Percentiles rank a stretch among this genome's conserved stretches.
Conservation (phyloP, 768 basidiomycete genomes). For the Tricholomella constricta region DNA sequence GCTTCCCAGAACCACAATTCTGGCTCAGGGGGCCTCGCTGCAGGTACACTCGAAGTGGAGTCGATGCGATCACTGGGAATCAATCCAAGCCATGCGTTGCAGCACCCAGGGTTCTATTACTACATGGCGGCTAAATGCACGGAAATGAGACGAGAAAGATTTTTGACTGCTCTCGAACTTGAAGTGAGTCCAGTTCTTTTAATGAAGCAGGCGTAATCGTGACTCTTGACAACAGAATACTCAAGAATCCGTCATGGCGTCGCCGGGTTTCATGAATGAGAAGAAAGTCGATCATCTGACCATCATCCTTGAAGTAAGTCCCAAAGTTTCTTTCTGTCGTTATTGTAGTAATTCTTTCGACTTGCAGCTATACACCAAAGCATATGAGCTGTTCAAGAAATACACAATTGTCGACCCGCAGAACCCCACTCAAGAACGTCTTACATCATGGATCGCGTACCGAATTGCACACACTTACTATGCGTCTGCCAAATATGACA, state of each 20-base stretch:
- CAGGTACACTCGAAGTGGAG: slow-evolving; percentile 51
- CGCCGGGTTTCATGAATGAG: slow-evolving; percentile 85
- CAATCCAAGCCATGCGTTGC: slow-evolving; percentile 81
- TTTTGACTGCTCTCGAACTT: slow-evolving; percentile 54
- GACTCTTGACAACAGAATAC: slow-evolving; percentile 24
- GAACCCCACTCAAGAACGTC: slow-evolving; percentile 64
- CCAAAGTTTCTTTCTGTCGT: not conserved
- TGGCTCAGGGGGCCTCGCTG: no score
- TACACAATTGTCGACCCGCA: slow-evolving; percentile 46
- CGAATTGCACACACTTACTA: slow-evolving; percentile 88
- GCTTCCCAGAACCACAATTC: slow-evolving; percentile 13
- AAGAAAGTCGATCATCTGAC: slow-evolving; percentile 89
- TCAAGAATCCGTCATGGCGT: slow-evolving; percentile 36
- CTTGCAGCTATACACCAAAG: slow-evolving; percentile 85
- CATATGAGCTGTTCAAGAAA: slow-evolving; percentile 92
- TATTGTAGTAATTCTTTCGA: slow-evolving; percentile 2
- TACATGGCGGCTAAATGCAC: slow-evolving; percentile 88
- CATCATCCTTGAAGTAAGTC: slow-evolving; percentile 76
- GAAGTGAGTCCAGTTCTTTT: slow-evolving; percentile 45
- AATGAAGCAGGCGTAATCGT: not conserved
- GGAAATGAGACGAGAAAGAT: slow-evolving; percentile 71
- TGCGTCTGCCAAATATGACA: slow-evolving; percentile 77
- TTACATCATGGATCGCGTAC: slow-evolving; percentile 89
- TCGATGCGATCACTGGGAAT: slow-evolving; percentile 63
- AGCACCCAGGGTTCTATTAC: slow-evolving; percentile 93